Conservation (phyloP, 176 grass and related monocot genomes). For the Chrysopogon serrulatus region DNA sequence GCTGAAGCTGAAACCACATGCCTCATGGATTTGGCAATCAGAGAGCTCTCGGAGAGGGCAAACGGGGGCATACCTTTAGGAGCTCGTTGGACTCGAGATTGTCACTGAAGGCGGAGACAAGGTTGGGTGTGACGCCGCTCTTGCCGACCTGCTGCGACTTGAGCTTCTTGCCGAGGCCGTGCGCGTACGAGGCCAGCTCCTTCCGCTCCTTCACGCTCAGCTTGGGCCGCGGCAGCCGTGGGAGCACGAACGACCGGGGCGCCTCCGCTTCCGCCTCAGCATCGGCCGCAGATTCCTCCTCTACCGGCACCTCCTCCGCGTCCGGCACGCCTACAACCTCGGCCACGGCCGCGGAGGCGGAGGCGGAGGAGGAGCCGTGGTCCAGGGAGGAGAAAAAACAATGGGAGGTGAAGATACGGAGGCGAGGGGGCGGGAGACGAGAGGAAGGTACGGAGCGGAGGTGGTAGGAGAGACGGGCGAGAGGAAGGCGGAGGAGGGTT, state of each 20-base stretch:
- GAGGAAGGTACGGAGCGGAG: conserved; percentile 4
- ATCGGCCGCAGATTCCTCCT: not conserved
- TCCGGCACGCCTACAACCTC: conserved; percentile 11
- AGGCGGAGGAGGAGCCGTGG: conserved; percentile 1
- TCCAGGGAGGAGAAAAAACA: conserved; percentile 24
- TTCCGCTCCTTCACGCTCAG: conserved; percentile 92
- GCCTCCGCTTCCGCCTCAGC: conserved; percentile 20
- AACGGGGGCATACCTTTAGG: conserved; percentile 55
- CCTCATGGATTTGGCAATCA: not conserved
- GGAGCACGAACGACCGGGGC: conserved; percentile 23
- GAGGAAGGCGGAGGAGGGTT: conserved; percentile 51
- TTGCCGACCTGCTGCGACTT: conserved; percentile 95
- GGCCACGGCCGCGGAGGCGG: not conserved
- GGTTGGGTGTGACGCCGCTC: conserved; percentile 62
- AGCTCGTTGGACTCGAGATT: conserved; percentile 92
- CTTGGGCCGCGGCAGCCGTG: conserved; percentile 54
- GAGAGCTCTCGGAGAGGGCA: not conserved
- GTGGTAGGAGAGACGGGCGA: conserved; percentile 23
- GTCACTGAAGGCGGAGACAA: conserved; percentile 67
- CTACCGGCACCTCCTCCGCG: not conserved
- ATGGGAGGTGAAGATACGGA: not conserved
- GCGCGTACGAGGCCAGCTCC: conserved; percentile 81
- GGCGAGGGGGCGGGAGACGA: conserved; percentile 14
- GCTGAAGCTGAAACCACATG: not conserved
- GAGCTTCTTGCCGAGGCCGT: conserved; percentile 85